These are phyloP conservation scores for Scleroderma bovista DNA, from an alignment of 768 basidiomycete species.

Conservation along the genomic window DNA sequence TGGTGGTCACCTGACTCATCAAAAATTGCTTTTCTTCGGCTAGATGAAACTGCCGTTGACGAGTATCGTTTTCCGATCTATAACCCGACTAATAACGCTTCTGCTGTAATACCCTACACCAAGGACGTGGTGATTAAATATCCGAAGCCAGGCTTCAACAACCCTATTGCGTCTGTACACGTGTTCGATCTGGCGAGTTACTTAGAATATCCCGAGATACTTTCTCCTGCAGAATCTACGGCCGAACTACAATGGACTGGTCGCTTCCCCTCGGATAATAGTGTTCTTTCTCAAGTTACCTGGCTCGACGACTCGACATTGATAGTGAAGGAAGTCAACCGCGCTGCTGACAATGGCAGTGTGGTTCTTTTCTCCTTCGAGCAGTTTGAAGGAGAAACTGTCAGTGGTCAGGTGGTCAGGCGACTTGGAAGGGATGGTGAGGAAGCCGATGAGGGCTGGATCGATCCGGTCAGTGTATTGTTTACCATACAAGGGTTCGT, in stretches of 20 bases:
- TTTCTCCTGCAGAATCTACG: conserved; percentile 38
- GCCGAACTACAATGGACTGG: conserved; percentile 63
- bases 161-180: conserved; percentile 79
- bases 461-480: conserved; percentile 61
- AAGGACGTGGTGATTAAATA: conserved; percentile 60
- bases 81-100: conserved; percentile 72
- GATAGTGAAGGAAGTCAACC: conserved; percentile 81
- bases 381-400: conserved; percentile 21
- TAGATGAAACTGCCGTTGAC: conserved; percentile 85
- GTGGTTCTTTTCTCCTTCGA: conserved; percentile 70
- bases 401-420: conserved; percentile 56
- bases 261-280: conserved; percentile 51
- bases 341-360: conserved; percentile 75
- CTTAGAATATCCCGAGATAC: conserved; percentile 25
- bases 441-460: conserved; percentile 91
- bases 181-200: conserved; percentile 73
- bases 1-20: conserved; percentile 81
- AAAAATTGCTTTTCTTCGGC: conserved; percentile 72
- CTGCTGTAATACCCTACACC: conserved; percentile 76
- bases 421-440: conserved; percentile 79
- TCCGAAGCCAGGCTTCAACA: conserved; percentile 86
- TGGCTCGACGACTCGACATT: conserved; percentile 80
- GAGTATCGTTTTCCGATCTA: conserved; percentile 89
- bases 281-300: conserved; percentile 74
- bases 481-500: conserved; percentile 6